Evolutionary conservation across 768 basidiomycete genomes (phyloP).

Genomic region (Suillus fuscotomentosus): DNA sequence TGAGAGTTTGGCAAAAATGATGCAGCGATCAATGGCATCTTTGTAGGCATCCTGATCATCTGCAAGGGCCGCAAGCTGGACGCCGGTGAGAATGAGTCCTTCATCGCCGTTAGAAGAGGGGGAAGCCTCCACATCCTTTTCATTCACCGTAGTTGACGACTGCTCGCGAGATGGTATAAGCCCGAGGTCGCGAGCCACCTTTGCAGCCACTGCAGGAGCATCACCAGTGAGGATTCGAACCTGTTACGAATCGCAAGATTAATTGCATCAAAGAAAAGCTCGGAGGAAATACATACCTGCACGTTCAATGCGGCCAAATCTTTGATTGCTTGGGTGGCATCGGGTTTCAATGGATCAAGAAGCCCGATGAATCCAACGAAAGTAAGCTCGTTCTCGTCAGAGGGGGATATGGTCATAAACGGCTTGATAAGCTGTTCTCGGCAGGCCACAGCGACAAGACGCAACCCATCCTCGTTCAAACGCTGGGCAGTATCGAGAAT

Average conservation of each 20-base stretch:
- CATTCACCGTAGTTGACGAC: background rate
- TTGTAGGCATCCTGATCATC: constrained; percentile 24
- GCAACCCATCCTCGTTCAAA: constrained; percentile 30
- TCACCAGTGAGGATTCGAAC: constrained; percentile 37
- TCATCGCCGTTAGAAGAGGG: constrained; percentile 17
- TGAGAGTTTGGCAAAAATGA: constrained; percentile 32
- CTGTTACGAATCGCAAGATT: constrained; percentile 10
- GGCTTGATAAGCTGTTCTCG: constrained; percentile 19
- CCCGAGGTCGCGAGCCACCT: constrained; percentile 37
- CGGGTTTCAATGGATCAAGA: constrained; percentile 30
- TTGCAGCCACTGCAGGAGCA: constrained; percentile 33
- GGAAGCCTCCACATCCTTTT: constrained; percentile 28
- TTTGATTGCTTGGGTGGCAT: constrained; percentile 30
- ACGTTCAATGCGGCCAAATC: constrained; percentile 27
- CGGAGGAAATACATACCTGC: constrained; percentile 18
- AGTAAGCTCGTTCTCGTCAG: constrained; percentile 28
- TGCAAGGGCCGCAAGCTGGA: constrained; percentile 26
- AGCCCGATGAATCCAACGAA: constrained; percentile 31
- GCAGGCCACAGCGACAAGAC: constrained; percentile 29
- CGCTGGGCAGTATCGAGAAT: constrained; percentile 27
- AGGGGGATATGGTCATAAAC: constrained; percentile 13
- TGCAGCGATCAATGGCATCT: constrained; percentile 29
- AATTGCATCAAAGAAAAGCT: constrained; percentile 7
- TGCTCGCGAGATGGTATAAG: constrained; percentile 17
- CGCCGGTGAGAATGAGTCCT: constrained; percentile 26